Base-by-base conservation (phyloP, 2,329 filamentous ascomycete genomes). In the Corynespora cassiicola region DNA sequence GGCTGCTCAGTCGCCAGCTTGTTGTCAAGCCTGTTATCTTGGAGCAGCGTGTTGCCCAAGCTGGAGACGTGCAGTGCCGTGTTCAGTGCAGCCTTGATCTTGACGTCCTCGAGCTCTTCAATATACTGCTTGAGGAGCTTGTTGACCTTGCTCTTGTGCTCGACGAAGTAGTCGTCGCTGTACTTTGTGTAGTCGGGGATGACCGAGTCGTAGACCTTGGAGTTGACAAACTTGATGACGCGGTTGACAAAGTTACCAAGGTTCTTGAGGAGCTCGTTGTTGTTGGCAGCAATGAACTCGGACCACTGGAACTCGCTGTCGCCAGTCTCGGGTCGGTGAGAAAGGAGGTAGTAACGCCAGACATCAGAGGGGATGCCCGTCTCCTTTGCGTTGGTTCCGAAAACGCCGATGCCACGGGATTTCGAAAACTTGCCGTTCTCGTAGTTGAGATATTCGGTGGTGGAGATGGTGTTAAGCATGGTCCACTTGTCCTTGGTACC, bases 231-330 rank as follows among this genome's bases (percentile, higher is more conserved):
- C 53, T 87, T 87, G 50, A 84, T 78, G 19, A 88, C 70, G 22
- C 75, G 72, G 55, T 77, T 77, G 41, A 77, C 73, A 31, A 78
- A 76, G 63, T 78, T 78, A 34, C 85, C 85, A 25, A 88, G 75
- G 67, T 87, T 87, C 66, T 85, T 85, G 32, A 87, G 75, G n/a
- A 96, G 79, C 63, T 94, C 88, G 61, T 87, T 90, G 75, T 96
- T 96, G 77, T 96, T 96, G 54, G 81, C 78, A 22, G 84, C 79
- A 47, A 94, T 86, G 70, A 96, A 95, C 29, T 85, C 80, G 41
- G 81, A 81, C 90, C 90, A 96, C 65, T 92, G 87, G 66, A 96
- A 96, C 62, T 96, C 88, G 0, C 89, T 87, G 63, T 96, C 91
- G 34, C 86, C 82, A 8, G 85, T 86, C 69, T 96, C 91, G 0